Conservation (phyloP, 2,329 filamentous ascomycete genomes). For the Clarireedia hainanense region DNA sequence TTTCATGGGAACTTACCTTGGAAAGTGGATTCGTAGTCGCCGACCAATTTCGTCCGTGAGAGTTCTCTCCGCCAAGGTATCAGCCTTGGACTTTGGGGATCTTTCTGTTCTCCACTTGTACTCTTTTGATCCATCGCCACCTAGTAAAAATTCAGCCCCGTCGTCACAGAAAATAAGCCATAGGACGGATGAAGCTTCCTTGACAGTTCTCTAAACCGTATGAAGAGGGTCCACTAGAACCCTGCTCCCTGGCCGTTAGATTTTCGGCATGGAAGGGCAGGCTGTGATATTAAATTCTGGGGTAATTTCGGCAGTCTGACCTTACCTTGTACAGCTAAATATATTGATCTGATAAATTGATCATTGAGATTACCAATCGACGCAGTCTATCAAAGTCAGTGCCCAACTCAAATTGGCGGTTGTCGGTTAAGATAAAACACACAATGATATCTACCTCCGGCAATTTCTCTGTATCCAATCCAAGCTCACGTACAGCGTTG, state of each 20-base stretch:
- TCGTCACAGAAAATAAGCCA: not conserved
- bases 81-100: slow-evolving; percentile 14
- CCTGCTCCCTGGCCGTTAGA: not conserved
- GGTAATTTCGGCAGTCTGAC: slow-evolving; percentile 6
- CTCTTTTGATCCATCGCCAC: slow-evolving; percentile 38
- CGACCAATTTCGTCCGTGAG: slow-evolving; percentile 31
- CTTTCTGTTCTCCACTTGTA: slow-evolving; percentile 32
- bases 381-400: slow-evolving; percentile 47
- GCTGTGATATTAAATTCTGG: slow-evolving; percentile 3
- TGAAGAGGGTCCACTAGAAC: not conserved
- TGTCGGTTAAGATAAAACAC: slow-evolving; percentile 23
- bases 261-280: slow-evolving; percentile 1
- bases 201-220: not conserved
- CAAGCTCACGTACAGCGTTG: slow-evolving; percentile 54
- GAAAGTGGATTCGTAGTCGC: slow-evolving; percentile 71
- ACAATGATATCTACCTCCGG: slow-evolving; percentile 69
- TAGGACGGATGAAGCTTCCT: not conserved
- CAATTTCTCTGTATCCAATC: slow-evolving; percentile 45
- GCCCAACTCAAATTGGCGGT: not conserved
- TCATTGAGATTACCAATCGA: slow-evolving; percentile 72
- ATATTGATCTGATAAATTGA: slow-evolving; percentile 53
- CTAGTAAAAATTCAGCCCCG: slow-evolving; percentile 25
- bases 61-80: slow-evolving; percentile 15
- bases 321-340: slow-evolving; percentile 49
- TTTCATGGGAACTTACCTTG: slow-evolving; percentile 38